Evolutionary conservation across 768 basidiomycete species (phyloP).

Genomic region (Boletus rubescentipes): DNA sequence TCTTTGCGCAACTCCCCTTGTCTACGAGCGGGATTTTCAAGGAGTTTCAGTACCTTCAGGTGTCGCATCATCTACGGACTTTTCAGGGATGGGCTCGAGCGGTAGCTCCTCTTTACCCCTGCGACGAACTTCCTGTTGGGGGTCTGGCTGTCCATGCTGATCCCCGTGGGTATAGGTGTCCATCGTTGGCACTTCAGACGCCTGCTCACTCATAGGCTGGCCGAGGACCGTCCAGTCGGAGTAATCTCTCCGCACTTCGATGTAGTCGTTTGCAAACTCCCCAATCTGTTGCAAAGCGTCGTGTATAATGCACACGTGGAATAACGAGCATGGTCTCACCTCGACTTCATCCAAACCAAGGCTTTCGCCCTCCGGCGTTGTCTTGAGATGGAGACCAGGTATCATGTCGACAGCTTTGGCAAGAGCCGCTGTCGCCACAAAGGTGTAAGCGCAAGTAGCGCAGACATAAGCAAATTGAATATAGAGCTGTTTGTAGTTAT

Average conservation of each 20-base stretch:
- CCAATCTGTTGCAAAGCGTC: conserved; percentile 46
- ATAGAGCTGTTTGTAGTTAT: conserved; percentile 76
- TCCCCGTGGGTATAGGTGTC: conserved; percentile 33
- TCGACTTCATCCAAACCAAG: conserved; percentile 73
- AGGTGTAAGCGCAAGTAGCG: conserved; percentile 57
- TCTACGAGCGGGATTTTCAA: background rate
- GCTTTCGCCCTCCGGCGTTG: conserved; percentile 54
- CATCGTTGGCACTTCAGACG: conserved; percentile 5
- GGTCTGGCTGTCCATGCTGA: conserved; percentile 39
- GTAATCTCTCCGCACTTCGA: conserved; percentile 67
- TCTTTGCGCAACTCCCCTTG: background rate
- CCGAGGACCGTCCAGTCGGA: conserved; percentile 46
- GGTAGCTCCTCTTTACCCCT: conserved; percentile 13
- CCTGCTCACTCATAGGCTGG: conserved; percentile 8
- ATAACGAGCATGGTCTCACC: conserved; percentile 37
- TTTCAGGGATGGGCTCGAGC: conserved; percentile 18
- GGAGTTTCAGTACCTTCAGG: background rate
- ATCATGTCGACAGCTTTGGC: conserved; percentile 55
- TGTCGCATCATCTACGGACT: background rate
- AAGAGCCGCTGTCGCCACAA: conserved; percentile 60
- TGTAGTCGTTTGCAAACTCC: conserved; percentile 68
- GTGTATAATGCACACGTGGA: background rate
- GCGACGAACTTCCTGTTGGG: background rate
- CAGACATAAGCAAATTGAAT: conserved; percentile 69
- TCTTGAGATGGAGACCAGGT: conserved; percentile 57